Evolutionary conservation across 2,329 filamentous ascomycete genomes (phyloP).

Genomic region (Biscogniauxia sp.): DNA sequence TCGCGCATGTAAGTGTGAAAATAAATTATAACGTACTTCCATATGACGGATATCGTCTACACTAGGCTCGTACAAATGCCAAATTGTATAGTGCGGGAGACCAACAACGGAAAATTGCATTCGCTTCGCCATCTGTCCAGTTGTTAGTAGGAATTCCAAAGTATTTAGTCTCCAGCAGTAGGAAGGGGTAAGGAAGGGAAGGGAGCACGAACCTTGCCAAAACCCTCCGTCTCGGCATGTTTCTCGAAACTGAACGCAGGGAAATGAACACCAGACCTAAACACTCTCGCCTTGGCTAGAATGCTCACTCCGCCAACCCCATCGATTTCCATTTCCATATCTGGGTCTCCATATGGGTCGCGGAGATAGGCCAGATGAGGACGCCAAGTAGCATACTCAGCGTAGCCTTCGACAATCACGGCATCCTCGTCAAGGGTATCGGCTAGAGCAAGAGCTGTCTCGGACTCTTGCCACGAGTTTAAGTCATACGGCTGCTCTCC

Average conservation of each 20-base stretch:
- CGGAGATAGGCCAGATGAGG: constrained; percentile 95
- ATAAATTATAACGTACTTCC: constrained; percentile 56
- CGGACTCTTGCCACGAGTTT: constrained; percentile 99
- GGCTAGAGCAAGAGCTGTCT: constrained; percentile 88
- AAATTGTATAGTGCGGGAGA: constrained; percentile 95
- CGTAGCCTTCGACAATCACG: constrained; percentile 97
- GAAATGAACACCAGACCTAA: constrained; percentile 93
- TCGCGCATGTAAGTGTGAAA: neutral
- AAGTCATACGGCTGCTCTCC: constrained; percentile 98
- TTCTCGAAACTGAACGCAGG: constrained; percentile 98
- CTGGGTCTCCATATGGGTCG: constrained; percentile 94
- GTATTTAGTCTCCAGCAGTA: constrained; percentile 3
- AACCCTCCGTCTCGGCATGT: constrained; percentile 96
- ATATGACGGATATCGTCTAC: constrained; percentile 96
- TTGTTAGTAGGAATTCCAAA: constrained; percentile 13
- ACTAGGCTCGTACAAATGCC: constrained; percentile 99
- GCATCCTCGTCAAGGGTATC: constrained; percentile 97
- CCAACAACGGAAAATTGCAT: constrained; percentile 97
- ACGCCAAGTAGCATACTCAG: constrained; percentile 97
- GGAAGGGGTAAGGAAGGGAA: constrained; percentile 11
- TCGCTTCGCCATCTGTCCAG: constrained; percentile 81
- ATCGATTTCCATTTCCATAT: constrained; percentile 99
- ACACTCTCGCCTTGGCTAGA: constrained; percentile 91
- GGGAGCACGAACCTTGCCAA: constrained; percentile 75
- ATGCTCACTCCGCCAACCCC: constrained; percentile 98